Evolutionary conservation across 805 yeast species (phyloP).

Genomic region (Saccharomyces mikatae): DNA sequence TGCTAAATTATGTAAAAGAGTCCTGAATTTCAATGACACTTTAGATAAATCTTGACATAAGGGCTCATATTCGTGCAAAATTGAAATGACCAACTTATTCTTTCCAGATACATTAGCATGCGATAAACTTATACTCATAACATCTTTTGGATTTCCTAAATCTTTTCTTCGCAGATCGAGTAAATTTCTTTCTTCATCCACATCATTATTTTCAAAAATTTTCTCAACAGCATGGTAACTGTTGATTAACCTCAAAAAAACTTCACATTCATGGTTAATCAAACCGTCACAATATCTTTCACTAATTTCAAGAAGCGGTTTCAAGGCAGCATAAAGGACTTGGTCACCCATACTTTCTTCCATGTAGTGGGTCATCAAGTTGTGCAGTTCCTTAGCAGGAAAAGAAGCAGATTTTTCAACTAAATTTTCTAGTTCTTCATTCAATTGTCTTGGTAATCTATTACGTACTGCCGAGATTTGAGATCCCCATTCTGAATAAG

Average conservation of each 20-base stretch:
- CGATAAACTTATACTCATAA: conserved; percentile 66
- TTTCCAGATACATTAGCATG: conserved; percentile 91
- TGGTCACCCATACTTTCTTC: conserved; percentile 34
- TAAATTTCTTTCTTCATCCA: conserved; percentile 83
- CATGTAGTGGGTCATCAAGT: background rate
- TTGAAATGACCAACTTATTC: conserved; percentile 80
- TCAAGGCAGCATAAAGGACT: conserved; percentile 50
- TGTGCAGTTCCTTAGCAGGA: background rate
- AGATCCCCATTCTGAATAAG: conserved; percentile 85
- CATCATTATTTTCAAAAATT: conserved; percentile 65
- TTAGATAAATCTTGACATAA: conserved; percentile 63
- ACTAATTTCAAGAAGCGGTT: conserved; percentile 68
- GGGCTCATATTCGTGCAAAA: conserved; percentile 74
- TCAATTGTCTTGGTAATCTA: conserved; percentile 74
- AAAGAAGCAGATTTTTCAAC: conserved; percentile 49
- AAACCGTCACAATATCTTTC: conserved; percentile 65
- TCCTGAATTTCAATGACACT: conserved; percentile 59
- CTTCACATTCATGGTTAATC: conserved; percentile 72
- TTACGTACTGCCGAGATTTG: conserved; percentile 86
- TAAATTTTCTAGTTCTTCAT: conserved; percentile 52
- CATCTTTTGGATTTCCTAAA: conserved; percentile 64
- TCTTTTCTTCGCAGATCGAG: conserved; percentile 81
- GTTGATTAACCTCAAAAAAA: conserved; percentile 59
- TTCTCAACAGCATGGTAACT: conserved; percentile 73
- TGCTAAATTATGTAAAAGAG: conserved; percentile 67